Conservation (phyloP, 2,329 filamentous ascomycete species). For the Apiospora arundinis region DNA sequence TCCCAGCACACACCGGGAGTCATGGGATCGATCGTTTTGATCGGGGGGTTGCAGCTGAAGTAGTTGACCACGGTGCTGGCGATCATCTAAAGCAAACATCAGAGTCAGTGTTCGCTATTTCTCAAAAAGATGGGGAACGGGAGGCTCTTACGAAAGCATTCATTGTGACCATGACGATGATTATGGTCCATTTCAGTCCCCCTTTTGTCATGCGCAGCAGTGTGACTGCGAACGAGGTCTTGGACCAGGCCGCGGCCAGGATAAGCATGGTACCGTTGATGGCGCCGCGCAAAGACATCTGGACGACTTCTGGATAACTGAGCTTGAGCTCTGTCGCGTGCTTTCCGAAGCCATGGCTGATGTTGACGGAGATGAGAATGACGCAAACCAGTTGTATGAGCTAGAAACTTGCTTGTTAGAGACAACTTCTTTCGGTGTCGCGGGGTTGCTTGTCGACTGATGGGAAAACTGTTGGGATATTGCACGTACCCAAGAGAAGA, state of each 20-base stretch:
- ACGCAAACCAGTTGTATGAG: conserved; percentile 27
- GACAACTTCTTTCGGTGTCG: too few relatives aligned
- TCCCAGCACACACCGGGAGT: conserved; percentile 30
- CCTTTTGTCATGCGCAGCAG: conserved; percentile 37
- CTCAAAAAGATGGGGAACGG: conserved; percentile 14
- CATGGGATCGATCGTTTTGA: conserved; percentile 24
- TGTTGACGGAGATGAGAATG: conserved; percentile 25
- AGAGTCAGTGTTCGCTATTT: background rate
- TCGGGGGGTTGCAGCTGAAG: conserved; percentile 28
- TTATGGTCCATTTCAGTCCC: conserved; percentile 37
- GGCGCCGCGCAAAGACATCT: conserved; percentile 29
- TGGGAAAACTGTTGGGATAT: too few relatives aligned
- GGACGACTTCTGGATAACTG: conserved; percentile 25
- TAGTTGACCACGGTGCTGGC: conserved; percentile 22
- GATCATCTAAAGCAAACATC: background rate
- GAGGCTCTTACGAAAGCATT: conserved; percentile 34
- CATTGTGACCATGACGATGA: conserved; percentile 36
- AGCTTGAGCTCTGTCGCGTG: conserved; percentile 23
- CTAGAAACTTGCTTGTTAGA: conserved; percentile 2
- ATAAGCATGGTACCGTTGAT: conserved; percentile 31
- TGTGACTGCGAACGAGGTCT: conserved; percentile 41
- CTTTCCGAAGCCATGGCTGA: conserved; percentile 22
- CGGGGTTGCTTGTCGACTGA: background rate
- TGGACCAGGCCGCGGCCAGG: conserved; percentile 38
- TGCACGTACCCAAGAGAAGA: conserved; percentile 22